phyloP scores from a whole-genome alignment of 1,284 basidiomycete genomes.

The Marasmius fiardii region DNA sequence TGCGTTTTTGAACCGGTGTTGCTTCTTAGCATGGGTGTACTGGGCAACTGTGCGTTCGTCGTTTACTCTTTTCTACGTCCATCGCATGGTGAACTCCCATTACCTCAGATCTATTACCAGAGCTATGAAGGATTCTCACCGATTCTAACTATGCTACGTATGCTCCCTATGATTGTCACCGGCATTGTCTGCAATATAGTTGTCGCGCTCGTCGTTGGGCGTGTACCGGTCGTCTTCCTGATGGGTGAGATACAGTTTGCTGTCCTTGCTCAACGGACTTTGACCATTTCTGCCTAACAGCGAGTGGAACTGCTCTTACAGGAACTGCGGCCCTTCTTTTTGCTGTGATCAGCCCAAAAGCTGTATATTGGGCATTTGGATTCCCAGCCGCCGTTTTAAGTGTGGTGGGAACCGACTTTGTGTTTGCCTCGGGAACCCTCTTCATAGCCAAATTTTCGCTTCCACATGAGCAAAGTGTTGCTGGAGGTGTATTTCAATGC shows the following conservation, averaged over 20 bases:
- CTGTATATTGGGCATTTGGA: conserved; percentile 75
- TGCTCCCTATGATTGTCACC: conserved; percentile 74
- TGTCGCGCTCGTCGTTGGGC: conserved; percentile 59
- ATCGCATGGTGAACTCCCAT: neutral
- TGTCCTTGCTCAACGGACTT: neutral
- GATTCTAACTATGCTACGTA: conserved; percentile 70
- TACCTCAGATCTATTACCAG: conserved; percentile 61
- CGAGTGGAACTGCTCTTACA: conserved; percentile 60
- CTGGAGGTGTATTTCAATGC: conserved; percentile 74
- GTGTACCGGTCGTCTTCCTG: conserved; percentile 52
- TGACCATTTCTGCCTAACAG: conserved; percentile 24
- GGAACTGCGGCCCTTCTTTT: conserved; percentile 67
- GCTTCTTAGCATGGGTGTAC: conserved; percentile 55
- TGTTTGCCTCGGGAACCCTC: conserved; percentile 73
- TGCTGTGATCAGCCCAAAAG: conserved; percentile 58
- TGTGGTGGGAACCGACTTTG: conserved; percentile 79
- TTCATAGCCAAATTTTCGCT: conserved; percentile 73
- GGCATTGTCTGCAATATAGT: conserved; percentile 71
- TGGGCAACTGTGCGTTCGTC: conserved; percentile 46
- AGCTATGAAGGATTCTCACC: conserved; percentile 52
- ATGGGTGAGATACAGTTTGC: conserved; percentile 38
- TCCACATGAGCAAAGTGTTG: conserved; percentile 75
- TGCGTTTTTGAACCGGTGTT: conserved; percentile 68
- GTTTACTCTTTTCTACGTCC: neutral
- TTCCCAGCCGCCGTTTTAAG: conserved; percentile 74